phyloP scores from a whole-genome alignment of 2,329 filamentous ascomycete genomes.

The Penicillium sp. region DNA sequence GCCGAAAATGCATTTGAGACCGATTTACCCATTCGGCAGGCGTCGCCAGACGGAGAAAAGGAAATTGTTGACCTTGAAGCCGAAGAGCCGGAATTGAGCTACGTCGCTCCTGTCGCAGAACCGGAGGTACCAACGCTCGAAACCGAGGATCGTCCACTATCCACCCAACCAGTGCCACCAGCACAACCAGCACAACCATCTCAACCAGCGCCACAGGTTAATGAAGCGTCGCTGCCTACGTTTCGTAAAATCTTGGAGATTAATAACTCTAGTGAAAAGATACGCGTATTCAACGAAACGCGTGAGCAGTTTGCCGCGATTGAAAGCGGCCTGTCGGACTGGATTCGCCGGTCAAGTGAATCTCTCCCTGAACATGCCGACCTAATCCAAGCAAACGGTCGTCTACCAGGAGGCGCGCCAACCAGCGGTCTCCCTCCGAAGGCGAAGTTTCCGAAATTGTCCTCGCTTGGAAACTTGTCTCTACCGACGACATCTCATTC shows the following conservation, averaged over 20 bases:
- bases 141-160: background rate
- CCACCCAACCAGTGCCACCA: background rate
- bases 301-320: constrained; percentile 66
- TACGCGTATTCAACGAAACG: constrained; percentile 68
- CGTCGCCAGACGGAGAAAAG: background rate
- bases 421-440: constrained; percentile 30
- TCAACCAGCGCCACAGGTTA: too few relatives aligned
- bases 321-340: constrained; percentile 68
- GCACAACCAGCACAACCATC: too few relatives aligned
- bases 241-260: constrained; percentile 78
- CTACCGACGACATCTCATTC: constrained; percentile 19
- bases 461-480: constrained; percentile 29
- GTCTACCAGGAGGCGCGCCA: constrained; percentile 23
- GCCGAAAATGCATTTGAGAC: background rate
- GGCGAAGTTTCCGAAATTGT: constrained; percentile 40
- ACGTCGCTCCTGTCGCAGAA: constrained; percentile 7
- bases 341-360: constrained; percentile 50
- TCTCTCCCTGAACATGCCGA: constrained; percentile 53
- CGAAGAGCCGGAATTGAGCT: constrained; percentile 8
- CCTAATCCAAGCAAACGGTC: constrained; percentile 35
- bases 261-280: constrained; percentile 62
- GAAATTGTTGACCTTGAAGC: constrained; percentile 2
- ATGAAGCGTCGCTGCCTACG: constrained; percentile 46
- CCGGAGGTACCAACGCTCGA: constrained; percentile 12
- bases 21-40: background rate